Evolutionary conservation across 139 green algal species (phyloP).

Genomic region (Ettlia oleoabundans): DNA sequence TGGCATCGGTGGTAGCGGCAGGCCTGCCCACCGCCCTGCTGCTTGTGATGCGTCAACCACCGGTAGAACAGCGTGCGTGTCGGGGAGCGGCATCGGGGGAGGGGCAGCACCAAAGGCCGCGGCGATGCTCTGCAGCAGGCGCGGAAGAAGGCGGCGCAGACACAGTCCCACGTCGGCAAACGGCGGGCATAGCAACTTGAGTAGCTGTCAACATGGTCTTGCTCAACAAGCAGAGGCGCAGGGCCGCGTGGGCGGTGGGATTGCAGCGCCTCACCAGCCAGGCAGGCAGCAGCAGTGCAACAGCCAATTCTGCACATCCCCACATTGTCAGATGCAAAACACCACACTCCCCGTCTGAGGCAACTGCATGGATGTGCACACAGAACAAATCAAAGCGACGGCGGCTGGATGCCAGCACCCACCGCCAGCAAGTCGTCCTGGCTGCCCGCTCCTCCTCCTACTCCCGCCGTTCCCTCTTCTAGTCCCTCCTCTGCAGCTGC

Average conservation of each 20-base stretch:
- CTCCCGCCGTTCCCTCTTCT: neutral
- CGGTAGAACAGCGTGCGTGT: neutral
- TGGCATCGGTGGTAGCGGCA: neutral
- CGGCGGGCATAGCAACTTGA: neutral
- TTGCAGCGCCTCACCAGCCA: neutral
- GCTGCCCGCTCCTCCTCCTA: neutral
- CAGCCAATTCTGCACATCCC: neutral
- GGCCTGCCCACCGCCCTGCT: too few relatives aligned
- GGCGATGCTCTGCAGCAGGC: slow-evolving; percentile 3
- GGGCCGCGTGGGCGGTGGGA: neutral
- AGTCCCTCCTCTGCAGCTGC: neutral
- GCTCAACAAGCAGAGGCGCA: too few relatives aligned
- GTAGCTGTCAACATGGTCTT: too few relatives aligned
- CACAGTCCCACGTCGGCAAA: neutral
- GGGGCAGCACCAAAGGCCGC: neutral
- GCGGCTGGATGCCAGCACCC: neutral
- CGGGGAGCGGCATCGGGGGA: neutral
- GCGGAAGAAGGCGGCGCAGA: neutral
- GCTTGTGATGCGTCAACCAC: too few relatives aligned
- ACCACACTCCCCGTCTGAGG: too few relatives aligned
- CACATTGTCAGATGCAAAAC: neutral
- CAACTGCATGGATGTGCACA: neutral
- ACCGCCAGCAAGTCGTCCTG: slow-evolving; percentile 24
- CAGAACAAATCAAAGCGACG: neutral
- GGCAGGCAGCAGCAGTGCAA: neutral